Conservation (phyloP, 2,329 filamentous ascomycete genomes). For the Chrysoporthe puriensis region DNA sequence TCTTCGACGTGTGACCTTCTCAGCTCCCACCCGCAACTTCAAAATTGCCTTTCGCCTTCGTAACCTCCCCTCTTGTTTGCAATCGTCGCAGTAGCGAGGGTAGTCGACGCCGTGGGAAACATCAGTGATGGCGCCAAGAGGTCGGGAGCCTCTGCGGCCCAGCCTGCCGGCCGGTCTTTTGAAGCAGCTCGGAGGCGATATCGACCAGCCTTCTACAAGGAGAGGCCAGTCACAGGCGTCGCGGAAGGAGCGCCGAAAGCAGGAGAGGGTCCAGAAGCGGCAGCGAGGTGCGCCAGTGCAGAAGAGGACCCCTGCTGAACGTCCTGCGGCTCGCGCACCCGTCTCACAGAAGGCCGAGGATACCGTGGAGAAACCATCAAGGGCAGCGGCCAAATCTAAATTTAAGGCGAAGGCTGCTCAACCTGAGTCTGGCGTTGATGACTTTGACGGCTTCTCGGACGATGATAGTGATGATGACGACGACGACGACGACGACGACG, state of each 20-base stretch:
- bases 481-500: slow-evolving; percentile 14
- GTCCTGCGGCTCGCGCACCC: background rate
- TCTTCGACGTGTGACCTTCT: background rate
- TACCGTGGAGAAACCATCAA: background rate
- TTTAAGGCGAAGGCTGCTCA: background rate
- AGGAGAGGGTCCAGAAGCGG: slow-evolving; percentile 62
- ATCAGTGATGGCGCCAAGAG: slow-evolving; percentile 13
- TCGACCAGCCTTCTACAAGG: slow-evolving; percentile 23
- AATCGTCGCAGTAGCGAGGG: background rate
- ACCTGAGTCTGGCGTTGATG: slow-evolving; percentile 34
- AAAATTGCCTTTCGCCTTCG: no score
- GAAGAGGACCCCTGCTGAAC: slow-evolving; percentile 18
- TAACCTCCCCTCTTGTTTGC: background rate
- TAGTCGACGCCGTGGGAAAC: background rate
- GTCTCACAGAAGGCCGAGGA: background rate
- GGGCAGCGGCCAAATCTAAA: background rate
- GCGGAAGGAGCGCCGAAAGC: slow-evolving; percentile 70
- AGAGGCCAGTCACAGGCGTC: slow-evolving; percentile 30
- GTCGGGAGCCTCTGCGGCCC: slow-evolving; percentile 33
- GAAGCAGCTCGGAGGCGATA: slow-evolving; percentile 44
- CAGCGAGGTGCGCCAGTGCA: slow-evolving; percentile 37
- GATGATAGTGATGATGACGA: slow-evolving; percentile 25
- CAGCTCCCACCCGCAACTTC: background rate
- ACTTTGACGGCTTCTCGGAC: slow-evolving; percentile 28
- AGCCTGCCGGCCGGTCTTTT: slow-evolving; percentile 49